Evolutionary conservation across 2,329 filamentous ascomycete species (phyloP).

Genomic region (Tolypocladium inflatum): DNA sequence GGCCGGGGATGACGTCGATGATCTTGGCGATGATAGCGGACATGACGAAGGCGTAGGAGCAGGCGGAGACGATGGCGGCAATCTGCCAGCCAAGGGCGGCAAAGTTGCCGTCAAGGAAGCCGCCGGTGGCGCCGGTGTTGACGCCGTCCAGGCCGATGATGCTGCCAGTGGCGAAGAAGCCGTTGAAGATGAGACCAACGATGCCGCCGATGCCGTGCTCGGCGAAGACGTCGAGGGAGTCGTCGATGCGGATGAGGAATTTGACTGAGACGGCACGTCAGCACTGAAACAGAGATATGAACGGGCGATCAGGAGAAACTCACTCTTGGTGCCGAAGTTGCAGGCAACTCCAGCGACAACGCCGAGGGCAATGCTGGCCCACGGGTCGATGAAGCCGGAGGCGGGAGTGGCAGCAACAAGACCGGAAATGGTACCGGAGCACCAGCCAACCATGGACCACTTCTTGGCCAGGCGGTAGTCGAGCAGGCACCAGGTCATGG

Average conservation of each 20-base stretch:
- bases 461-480: constrained; percentile 92
- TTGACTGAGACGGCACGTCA: constrained; percentile 33
- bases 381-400: constrained; percentile 58
- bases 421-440: constrained; percentile 61
- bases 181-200: constrained; percentile 64
- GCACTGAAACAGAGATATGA: neutral
- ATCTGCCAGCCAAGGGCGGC: constrained; percentile 70
- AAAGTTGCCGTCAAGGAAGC: constrained; percentile 69
- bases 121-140: constrained; percentile 58
- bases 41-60: constrained; percentile 62
- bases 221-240: constrained; percentile 63
- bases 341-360: constrained; percentile 55
- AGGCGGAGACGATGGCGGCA: constrained; percentile 60
- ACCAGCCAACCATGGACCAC: constrained; percentile 77
- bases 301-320: constrained; percentile 2
- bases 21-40: constrained; percentile 63
- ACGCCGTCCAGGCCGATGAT: constrained; percentile 69
- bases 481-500: constrained; percentile 88
- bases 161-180: constrained; percentile 58
- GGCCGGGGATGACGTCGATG: constrained; percentile 67
- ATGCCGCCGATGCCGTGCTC: constrained; percentile 63
- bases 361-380: constrained; percentile 58
- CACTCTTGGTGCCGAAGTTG: constrained; percentile 57
- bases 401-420: constrained; percentile 62
- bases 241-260: constrained; percentile 55